A percentile compares a stretch with the other conserved stretches of the same genome.
Evolutionary conservation across 2,329 filamentous ascomycete genomes (phyloP).

Genomic region (Diaporthe destruens): DNA sequence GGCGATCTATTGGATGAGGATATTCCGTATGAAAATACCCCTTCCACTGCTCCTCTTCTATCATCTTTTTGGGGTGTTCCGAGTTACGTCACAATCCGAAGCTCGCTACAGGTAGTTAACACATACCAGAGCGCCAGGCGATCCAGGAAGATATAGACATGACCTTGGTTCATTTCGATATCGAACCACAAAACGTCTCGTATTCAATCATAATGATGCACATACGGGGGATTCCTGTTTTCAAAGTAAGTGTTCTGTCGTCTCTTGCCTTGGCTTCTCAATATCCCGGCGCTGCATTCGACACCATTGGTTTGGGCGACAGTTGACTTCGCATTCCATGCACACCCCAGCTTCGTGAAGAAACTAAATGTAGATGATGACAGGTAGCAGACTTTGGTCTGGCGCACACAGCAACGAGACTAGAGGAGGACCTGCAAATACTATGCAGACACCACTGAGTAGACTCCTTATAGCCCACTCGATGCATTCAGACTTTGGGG

Average conservation of each 20-base stretch:
- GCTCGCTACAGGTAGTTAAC: no score
- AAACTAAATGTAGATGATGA: no score
- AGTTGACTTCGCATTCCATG: not conserved
- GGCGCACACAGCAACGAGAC: not conserved
- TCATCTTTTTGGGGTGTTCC: no score
- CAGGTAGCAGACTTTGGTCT: constrained; percentile 24
- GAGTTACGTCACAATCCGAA: no score
- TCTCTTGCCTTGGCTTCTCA: no score
- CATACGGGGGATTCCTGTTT: not conserved
- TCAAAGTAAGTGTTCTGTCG: not conserved
- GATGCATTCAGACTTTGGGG: not conserved
- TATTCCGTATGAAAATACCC: not conserved
- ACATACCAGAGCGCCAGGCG: not conserved
- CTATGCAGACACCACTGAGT: no score
- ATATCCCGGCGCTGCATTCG: no score
- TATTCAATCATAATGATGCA: not conserved
- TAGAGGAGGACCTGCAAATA: not conserved
- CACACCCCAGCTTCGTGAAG: no score
- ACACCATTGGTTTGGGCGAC: not conserved
- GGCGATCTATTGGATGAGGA: not conserved
- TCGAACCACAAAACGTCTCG: constrained; percentile 4
- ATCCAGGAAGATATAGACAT: not conserved
- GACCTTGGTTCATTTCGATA: constrained; percentile 19
- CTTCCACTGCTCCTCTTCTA: no score
- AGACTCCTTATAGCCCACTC: no score